Evolutionary conservation across 108 stramenopile genomes (phyloP).

Genomic region (Pseudonitzschia pungens): DNA sequence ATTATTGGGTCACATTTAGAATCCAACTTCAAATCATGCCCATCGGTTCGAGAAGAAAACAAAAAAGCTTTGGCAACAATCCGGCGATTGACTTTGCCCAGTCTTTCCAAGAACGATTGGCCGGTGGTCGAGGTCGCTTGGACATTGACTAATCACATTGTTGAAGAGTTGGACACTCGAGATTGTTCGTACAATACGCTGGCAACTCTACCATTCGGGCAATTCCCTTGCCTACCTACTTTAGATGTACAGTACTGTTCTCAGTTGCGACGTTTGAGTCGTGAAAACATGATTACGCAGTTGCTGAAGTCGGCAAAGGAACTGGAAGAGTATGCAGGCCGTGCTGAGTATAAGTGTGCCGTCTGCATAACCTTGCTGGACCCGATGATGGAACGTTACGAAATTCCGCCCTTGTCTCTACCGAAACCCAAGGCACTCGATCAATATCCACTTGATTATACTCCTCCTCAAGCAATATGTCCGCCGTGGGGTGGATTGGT

Average conservation of each 20-base stretch:
- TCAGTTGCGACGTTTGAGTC: conserved; percentile 71
- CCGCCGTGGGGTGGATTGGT: conserved; percentile 86
- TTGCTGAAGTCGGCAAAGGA: conserved; percentile 78
- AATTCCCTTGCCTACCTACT: conserved; percentile 76
- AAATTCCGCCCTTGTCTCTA: conserved; percentile 49
- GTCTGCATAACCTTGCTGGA: conserved; percentile 69
- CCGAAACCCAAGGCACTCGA: conserved; percentile 68
- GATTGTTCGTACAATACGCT: conserved; percentile 65
- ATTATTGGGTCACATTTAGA: conserved; percentile 43
- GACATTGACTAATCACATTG: conserved; percentile 58
- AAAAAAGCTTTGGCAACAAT: conserved; percentile 36
- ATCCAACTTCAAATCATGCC: conserved; percentile 49
- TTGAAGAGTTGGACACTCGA: conserved; percentile 66
- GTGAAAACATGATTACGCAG: conserved; percentile 79
- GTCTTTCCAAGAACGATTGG: conserved; percentile 65
- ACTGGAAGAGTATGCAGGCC: conserved; percentile 80
- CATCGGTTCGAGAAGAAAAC: conserved; percentile 45
- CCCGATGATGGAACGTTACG: conserved; percentile 66
- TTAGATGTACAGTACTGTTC: conserved; percentile 85
- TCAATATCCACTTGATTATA: conserved; percentile 81
- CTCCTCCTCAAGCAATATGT: conserved; percentile 66
- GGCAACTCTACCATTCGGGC: conserved; percentile 55
- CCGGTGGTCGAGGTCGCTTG: conserved; percentile 68
- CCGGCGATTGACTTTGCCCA: conserved; percentile 54
- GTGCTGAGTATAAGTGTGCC: conserved; percentile 78